A percentile compares a stretch with the other conserved stretches of the same genome.
phyloP scores from a whole-genome alignment of 345 rosid genomes.

The Rubroshorea leprosula region DNA sequence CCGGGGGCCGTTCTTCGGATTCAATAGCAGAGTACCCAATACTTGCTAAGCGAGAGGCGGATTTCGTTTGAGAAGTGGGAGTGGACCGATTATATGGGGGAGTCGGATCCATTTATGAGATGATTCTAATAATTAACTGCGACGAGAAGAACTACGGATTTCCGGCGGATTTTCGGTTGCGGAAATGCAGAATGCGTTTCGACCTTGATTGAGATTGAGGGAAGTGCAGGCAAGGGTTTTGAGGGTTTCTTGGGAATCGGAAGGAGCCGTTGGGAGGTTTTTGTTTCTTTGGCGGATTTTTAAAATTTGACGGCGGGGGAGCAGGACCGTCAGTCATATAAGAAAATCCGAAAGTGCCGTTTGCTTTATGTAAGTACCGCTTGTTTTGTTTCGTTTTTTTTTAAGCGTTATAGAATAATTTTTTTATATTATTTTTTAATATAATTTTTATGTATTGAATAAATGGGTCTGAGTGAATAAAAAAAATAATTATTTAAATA shows the following conservation, averaged over 20 bases:
- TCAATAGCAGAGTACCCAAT: constrained; percentile 25
- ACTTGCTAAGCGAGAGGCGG: constrained; percentile 63
- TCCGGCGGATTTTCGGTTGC: not conserved
- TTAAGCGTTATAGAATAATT: too few relatives aligned
- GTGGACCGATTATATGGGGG: constrained; percentile 47
- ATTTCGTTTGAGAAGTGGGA: constrained; percentile 38
- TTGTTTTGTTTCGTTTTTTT: constrained; percentile 3
- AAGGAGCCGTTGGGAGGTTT: constrained; percentile 38
- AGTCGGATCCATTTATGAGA: constrained; percentile 40
- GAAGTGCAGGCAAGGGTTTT: not conserved
- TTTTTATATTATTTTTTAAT: too few relatives aligned
- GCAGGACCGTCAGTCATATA: constrained; percentile 17
- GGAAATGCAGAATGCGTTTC: constrained; percentile 2
- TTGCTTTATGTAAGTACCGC: not conserved
- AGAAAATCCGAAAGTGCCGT: constrained; percentile 11
- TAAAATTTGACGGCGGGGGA: constrained; percentile 20
- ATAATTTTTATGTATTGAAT: too few relatives aligned
- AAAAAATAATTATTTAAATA: too few relatives aligned
- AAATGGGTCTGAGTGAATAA: too few relatives aligned
- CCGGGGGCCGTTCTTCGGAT: constrained; percentile 23
- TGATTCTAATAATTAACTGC: not conserved
- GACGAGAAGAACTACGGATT: not conserved
- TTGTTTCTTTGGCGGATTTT: not conserved
- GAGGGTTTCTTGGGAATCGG: not conserved
- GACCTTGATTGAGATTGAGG: constrained; percentile 2